A percentile compares a stretch with the other conserved stretches of the same genome.
phyloP scores from a whole-genome alignment of 768 basidiomycete genomes.

The Russula virescens region DNA sequence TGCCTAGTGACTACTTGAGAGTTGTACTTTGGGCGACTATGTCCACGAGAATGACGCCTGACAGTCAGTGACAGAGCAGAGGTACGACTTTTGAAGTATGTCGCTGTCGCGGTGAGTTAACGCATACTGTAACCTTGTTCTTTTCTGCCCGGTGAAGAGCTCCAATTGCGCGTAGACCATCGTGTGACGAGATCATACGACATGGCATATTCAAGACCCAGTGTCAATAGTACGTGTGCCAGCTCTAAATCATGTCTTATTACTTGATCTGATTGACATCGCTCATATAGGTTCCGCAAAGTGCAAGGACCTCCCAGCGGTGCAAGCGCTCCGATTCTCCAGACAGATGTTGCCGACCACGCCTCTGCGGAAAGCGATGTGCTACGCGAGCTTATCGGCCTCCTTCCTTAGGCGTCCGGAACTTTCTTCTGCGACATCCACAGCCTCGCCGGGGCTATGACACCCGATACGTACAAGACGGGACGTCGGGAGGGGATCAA shows the following conservation, averaged over 20 bases:
- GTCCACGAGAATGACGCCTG: constrained; percentile 17
- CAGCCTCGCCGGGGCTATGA: constrained; percentile 25
- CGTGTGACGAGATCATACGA: constrained; percentile 56
- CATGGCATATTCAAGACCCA: constrained; percentile 59
- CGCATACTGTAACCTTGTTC: not conserved
- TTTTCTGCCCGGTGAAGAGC: not conserved
- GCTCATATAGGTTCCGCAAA: constrained; percentile 79
- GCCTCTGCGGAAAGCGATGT: constrained; percentile 53
- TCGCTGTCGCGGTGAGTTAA: constrained; percentile 50
- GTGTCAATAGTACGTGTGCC: constrained; percentile 64
- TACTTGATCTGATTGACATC: too few species aligned
- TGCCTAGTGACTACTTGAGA: constrained; percentile 29
- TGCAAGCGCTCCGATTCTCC: constrained; percentile 65
- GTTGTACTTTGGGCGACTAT: constrained; percentile 16
- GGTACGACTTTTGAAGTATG: constrained; percentile 79
- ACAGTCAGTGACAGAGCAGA: constrained; percentile 20
- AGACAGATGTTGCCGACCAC: constrained; percentile 66
- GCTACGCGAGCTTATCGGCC: constrained; percentile 62
- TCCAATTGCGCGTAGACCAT: constrained; percentile 48
- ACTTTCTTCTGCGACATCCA: constrained; percentile 11
- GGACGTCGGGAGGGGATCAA: constrained; percentile 69
- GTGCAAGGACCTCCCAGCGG: constrained; percentile 55
- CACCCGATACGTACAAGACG: constrained; percentile 51
- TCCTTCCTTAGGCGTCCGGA: constrained; percentile 46
- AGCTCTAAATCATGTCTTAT: too few species aligned